Conservation (phyloP, 495 filamentous ascomycete genomes). For the Cenococcum geophilum region DNA sequence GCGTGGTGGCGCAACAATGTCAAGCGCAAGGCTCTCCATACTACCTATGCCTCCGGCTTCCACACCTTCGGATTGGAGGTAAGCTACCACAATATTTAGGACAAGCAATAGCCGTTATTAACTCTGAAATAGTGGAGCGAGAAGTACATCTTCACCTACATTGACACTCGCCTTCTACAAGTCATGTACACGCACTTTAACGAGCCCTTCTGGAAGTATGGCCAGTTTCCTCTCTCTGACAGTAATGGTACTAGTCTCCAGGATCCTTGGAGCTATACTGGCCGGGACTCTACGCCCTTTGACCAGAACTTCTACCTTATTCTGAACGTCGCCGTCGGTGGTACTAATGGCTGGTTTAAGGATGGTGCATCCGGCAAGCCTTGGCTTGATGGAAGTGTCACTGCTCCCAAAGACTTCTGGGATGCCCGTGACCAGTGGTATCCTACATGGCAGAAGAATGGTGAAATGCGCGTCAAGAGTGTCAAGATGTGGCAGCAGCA, state of each 20-base stretch:
- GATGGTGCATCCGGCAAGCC: conserved; percentile 66
- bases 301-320: conserved; percentile 79
- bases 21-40: conserved; percentile 69
- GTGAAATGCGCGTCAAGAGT: conserved; percentile 63
- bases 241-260: conserved; percentile 61
- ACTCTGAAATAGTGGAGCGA: conserved; percentile 55
- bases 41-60: conserved; percentile 58
- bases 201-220: conserved; percentile 62
- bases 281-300: conserved; percentile 62
- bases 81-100: background rate
- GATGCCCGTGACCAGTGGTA: conserved; percentile 58
- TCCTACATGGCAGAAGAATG: conserved; percentile 63
- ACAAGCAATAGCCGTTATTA: background rate
- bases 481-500: conserved; percentile 75
- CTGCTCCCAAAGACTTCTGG: conserved; percentile 70
- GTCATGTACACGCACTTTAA: conserved; percentile 75
- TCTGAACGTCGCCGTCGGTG: conserved; percentile 73
- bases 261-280: conserved; percentile 64
- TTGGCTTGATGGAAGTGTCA: conserved; percentile 63
- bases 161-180: conserved; percentile 72
- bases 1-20: conserved; percentile 73
- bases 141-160: conserved; percentile 82
- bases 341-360: conserved; percentile 80
- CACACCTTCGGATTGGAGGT: conserved; percentile 71
- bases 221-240: conserved; percentile 63